Percentiles rank a stretch among this genome's conserved stretches.
These are phyloP conservation scores for Pyrenophora tritici-repentis DNA, from an alignment of 2,329 filamentous ascomycete species.

Conservation along the genomic window DNA sequence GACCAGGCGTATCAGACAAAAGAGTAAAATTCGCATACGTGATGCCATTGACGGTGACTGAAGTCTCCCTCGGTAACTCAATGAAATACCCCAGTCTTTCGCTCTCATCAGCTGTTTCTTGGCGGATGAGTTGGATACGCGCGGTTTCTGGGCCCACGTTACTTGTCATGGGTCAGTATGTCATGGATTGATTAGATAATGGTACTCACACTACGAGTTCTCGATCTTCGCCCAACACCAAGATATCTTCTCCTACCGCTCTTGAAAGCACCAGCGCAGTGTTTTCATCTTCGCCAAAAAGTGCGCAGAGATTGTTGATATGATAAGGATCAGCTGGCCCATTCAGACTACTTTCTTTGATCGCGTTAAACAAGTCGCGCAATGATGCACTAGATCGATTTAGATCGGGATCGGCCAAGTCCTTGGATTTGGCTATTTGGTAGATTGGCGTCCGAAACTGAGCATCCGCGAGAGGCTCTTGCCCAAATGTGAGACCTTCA, in stretches of 20 bases:
- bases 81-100: slow-evolving; percentile 14
- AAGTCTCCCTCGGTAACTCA: slow-evolving; percentile 8
- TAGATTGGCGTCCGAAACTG: slow-evolving; percentile 10
- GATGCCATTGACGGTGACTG: slow-evolving; percentile 24
- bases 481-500: not conserved
- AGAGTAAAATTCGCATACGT: slow-evolving; percentile 22
- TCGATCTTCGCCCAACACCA: slow-evolving; percentile 3
- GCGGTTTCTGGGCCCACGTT: not conserved
- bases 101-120: not conserved
- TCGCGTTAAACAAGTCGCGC: slow-evolving; percentile 7
- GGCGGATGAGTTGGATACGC: slow-evolving; percentile 7
- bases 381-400: slow-evolving; percentile 8
- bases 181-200: no score
- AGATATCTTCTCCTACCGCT: not conserved
- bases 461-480: slow-evolving; percentile 9
- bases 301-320: not conserved
- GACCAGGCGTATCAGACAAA: not conserved
- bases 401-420: not conserved
- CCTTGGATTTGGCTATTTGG: not conserved
- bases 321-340: not conserved
- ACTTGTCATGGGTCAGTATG: slow-evolving; percentile 1
- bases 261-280: slow-evolving; percentile 7
- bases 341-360: slow-evolving; percentile 4
- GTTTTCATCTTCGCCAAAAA: not conserved
- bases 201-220: slow-evolving; percentile 12